Evolutionary conservation across 352 stramenopile genomes (phyloP).

Genomic region (Pythium sp.): DNA sequence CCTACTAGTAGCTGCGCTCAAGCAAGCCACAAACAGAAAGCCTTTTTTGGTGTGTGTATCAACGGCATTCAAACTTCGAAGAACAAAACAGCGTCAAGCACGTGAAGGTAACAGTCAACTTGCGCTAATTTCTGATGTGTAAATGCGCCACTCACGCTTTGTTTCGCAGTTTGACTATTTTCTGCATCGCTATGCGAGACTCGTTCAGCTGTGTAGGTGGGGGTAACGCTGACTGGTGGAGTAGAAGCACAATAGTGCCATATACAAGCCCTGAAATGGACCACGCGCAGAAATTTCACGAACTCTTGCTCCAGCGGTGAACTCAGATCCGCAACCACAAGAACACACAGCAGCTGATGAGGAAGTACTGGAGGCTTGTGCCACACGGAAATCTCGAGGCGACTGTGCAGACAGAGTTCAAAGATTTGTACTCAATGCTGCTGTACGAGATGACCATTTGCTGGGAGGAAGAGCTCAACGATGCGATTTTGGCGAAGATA

Average conservation of each 20-base stretch:
- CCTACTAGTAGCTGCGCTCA: neutral
- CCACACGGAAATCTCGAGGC: constrained; percentile 13
- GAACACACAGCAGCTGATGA: constrained; percentile 33
- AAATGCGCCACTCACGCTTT: neutral
- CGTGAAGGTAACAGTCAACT: neutral
- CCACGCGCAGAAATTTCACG: constrained; percentile 32
- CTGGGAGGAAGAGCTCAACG: constrained; percentile 55
- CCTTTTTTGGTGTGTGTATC: neutral
- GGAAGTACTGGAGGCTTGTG: constrained; percentile 33
- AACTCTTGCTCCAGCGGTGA: constrained; percentile 37
- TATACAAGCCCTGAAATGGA: constrained; percentile 24
- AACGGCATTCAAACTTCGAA: neutral
- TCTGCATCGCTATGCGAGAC: neutral
- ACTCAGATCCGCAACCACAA: constrained; percentile 47
- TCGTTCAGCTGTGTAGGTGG: neutral
- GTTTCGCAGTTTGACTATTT: neutral
- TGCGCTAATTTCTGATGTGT: neutral
- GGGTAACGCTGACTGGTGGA: neutral
- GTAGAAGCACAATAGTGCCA: neutral
- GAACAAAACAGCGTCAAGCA: neutral
- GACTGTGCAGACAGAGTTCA: constrained; percentile 37
- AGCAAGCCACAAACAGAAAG: neutral
- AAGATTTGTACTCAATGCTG: constrained; percentile 46
- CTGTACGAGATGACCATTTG: constrained; percentile 64
- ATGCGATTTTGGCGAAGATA: constrained; percentile 43